Percentiles rank a stretch among this genome's conserved stretches.
Evolutionary conservation across 2,329 filamentous ascomycete genomes (phyloP).

Genomic region (Fusarium praegraminearum): DNA sequence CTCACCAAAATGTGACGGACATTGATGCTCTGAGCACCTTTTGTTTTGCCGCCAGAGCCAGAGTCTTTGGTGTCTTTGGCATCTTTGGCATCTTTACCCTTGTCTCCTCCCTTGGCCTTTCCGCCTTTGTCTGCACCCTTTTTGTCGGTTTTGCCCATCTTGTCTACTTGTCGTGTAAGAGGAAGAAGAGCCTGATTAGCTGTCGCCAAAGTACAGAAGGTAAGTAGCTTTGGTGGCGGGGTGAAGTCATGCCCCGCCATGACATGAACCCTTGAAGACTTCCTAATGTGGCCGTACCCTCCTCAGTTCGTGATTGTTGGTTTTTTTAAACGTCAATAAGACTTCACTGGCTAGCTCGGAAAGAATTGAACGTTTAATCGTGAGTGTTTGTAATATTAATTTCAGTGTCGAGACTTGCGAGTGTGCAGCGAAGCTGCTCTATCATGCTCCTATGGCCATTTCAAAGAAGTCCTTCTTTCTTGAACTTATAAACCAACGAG

Average conservation of each 20-base stretch:
- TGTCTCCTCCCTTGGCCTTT: slow-evolving; percentile 41
- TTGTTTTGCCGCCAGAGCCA: slow-evolving; percentile 56
- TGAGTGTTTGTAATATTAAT: slow-evolving; percentile 1
- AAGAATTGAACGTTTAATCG: not conserved
- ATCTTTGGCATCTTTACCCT: slow-evolving; percentile 43
- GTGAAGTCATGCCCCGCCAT: slow-evolving; percentile 36
- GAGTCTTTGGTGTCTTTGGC: slow-evolving; percentile 51
- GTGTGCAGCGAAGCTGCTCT: not conserved
- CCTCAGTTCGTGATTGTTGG: not conserved
- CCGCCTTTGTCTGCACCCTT: slow-evolving; percentile 56
- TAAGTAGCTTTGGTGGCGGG: slow-evolving; percentile 18
- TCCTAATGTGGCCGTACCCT: slow-evolving; percentile 2
- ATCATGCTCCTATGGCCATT: slow-evolving; percentile 2
- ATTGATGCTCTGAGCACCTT: slow-evolving; percentile 76
- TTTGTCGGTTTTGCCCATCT: slow-evolving; percentile 57
- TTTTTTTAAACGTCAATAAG: not conserved
- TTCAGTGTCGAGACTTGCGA: slow-evolving; percentile 2
- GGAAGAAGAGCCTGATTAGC: slow-evolving; percentile 9
- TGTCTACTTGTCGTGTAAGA: slow-evolving; percentile 25
- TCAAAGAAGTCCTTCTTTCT: slow-evolving; percentile 12
- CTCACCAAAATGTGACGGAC: slow-evolving; percentile 76
- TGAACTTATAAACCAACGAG: slow-evolving; percentile 38
- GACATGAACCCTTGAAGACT: slow-evolving; percentile 32
- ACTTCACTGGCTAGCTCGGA: not conserved
- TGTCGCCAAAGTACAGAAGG: not conserved